A percentile compares a stretch with the other conserved stretches of the same genome.
phyloP scores from a whole-genome alignment of 2,329 filamentous ascomycete species.

The Pseudocercospora eumusae region DNA sequence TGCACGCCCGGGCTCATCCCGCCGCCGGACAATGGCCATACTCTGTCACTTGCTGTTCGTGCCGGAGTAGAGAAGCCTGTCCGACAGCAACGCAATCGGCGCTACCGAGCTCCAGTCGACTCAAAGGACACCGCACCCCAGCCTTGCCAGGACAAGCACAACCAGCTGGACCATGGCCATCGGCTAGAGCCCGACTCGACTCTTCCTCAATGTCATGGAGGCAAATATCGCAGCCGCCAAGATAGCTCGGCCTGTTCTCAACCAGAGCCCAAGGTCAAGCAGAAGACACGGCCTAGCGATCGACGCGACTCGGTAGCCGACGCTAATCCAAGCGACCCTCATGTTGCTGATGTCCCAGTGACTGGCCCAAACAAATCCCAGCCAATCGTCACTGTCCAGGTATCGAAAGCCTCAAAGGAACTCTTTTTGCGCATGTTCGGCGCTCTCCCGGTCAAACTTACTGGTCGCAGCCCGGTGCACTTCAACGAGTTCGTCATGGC shows the following conservation, averaged over 20 bases:
- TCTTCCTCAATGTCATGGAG: too few species aligned
- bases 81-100: not conserved
- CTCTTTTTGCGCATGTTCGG: slow-evolving; percentile 15
- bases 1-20: too few species aligned
- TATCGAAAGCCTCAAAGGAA: not conserved
- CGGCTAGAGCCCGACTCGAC: not conserved
- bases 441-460: not conserved
- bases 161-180: not conserved
- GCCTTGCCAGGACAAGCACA: not conserved
- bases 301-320: not conserved
- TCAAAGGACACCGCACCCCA: not conserved
- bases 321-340: not conserved
- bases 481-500: slow-evolving; percentile 18
- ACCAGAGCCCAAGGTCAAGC: not conserved
- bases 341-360: not conserved
- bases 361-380: too few species aligned
- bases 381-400: too few species aligned
- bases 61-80: not conserved
- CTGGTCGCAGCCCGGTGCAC: slow-evolving; percentile 4
- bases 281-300: not conserved
- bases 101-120: not conserved
- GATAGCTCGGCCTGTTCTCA: too few species aligned
- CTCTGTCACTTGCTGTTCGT: too few species aligned
- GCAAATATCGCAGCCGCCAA: too few species aligned
- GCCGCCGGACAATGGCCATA: too few species aligned